Base-by-base conservation (phyloP, 2,329 filamentous ascomycete genomes). In the Pyricularia grisea region DNA sequence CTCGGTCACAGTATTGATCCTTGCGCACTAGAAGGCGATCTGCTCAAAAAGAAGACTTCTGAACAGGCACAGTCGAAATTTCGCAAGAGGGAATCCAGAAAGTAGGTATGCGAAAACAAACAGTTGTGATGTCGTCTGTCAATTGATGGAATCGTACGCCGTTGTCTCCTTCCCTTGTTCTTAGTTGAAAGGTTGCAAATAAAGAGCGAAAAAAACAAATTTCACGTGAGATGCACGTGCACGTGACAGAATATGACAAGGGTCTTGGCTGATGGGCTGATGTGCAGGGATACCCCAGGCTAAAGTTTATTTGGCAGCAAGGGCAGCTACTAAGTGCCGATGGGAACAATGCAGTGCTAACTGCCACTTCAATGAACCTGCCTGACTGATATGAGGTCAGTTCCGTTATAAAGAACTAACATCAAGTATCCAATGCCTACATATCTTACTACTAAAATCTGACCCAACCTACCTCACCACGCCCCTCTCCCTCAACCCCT, bases 401-500 rank as follows among this genome's bases (percentile, higher is more conserved):
- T 27, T 27, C 27, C 1, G 5, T 36, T 17, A 17, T 36, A 36
- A 12, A 1, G 14, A 17, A 36, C 2, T 5, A 36, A 4, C 12
- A 17, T 36, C 33, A 36, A 4, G 12, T 14, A 36, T 36, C 12
- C 33, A 36, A 36, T 17, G 5, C 4, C 33, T 17, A 33, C 17
- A 1, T 36, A 36, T 2, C 14, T 36, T 4, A 17, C 31, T 33
- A 27, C 27, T 27, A 27, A 2, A 2, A 4, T 4, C 27, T 36
- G 9, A 36, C 42, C 31, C 20, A 65, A 10, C 25, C 28, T 81
- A 88, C 65, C 82, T 79, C 14, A 97, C 82, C 2, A 92, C 87
- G 0, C 92, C 92, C 67, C 88, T 85, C 36, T 82, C 80, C 74
- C 84, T 91, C 72, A 97, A 77, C 11, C 78, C 79, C 60, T 82